These are phyloP conservation scores for Metschnikowia colocasiae DNA, from an alignment of 805 yeast species.

Conservation along the genomic window DNA sequence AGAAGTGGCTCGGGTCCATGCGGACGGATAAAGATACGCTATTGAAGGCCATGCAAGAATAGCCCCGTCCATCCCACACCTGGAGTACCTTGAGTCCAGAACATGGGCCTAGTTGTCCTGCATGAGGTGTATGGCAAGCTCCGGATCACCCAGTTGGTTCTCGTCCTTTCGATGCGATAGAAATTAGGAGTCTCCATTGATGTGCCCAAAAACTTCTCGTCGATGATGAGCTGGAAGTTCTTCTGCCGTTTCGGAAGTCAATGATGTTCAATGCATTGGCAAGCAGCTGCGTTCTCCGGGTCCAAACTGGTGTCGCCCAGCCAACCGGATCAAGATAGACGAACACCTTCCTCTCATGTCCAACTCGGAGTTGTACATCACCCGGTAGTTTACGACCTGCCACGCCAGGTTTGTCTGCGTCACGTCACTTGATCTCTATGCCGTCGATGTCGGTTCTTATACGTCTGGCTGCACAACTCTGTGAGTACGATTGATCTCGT, in stretches of 20 bases:
- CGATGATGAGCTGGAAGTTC: conserved; percentile 93
- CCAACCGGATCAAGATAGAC: conserved; percentile 83
- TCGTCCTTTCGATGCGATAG: conserved; percentile 79
- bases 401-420: conserved; percentile 39
- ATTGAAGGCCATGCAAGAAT: conserved; percentile 11
- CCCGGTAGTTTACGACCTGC: conserved; percentile 85
- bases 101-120: conserved; percentile 20
- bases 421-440: conserved; percentile 77
- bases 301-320: conserved; percentile 95
- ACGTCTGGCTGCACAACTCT: conserved; percentile 91
- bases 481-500: conserved; percentile 84
- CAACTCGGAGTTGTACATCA: conserved; percentile 87
- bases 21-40: conserved; percentile 69
- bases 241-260: conserved; percentile 69
- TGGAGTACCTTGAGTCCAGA: too few relatives aligned
- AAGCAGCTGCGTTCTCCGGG: conserved; percentile 78
- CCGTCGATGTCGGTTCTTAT: conserved; percentile 93
- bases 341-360: conserved; percentile 99
- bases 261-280: conserved; percentile 82
- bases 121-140: conserved; percentile 39
- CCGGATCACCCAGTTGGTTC: conserved; percentile 70
- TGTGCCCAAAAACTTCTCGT: conserved; percentile 81
- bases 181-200: conserved; percentile 85
- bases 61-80: too few relatives aligned
- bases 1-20: conserved; percentile 70